Evolutionary conservation across 108 stramenopile species (phyloP).

Genomic region (Cyclotella atomus): DNA sequence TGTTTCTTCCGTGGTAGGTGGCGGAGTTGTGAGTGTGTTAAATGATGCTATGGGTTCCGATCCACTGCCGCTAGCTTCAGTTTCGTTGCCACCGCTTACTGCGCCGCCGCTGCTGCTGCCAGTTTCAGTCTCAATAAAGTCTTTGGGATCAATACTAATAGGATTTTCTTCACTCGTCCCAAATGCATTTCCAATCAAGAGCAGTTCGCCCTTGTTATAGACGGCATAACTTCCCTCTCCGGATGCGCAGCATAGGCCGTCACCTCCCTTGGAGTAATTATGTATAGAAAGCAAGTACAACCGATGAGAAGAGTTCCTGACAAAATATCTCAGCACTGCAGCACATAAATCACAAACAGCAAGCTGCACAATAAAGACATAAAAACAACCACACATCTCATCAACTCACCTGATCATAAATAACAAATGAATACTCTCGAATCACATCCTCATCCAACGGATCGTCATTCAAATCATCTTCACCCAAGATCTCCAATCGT

Average conservation of each 20-base stretch:
- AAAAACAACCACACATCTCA: neutral
- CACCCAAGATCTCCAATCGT: slow-evolving; percentile 11
- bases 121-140: neutral
- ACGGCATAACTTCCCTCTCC: slow-evolving; percentile 24
- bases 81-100: too few species aligned
- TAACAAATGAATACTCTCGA: slow-evolving; percentile 30
- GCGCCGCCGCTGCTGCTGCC: neutral
- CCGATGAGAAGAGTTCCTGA: neutral
- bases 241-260: slow-evolving; percentile 32
- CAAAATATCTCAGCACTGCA: too few species aligned
- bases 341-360: too few species aligned
- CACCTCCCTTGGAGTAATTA: slow-evolving; percentile 25
- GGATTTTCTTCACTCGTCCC: slow-evolving; percentile 16
- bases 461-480: slow-evolving; percentile 17
- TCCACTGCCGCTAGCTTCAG: neutral
- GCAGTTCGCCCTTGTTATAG: slow-evolving; percentile 6
- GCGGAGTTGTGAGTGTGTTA: neutral
- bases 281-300: neutral
- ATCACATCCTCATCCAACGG: neutral
- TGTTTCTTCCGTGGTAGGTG: slow-evolving; percentile 5
- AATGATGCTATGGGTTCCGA: neutral
- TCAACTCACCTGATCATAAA: slow-evolving; percentile 26
- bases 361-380: too few species aligned
- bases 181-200: slow-evolving; percentile 18
- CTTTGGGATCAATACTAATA: slow-evolving; percentile 21